Evolutionary conservation across 202 grass and related monocot genomes (phyloP).

Genomic region (Zoysia matrella): DNA sequence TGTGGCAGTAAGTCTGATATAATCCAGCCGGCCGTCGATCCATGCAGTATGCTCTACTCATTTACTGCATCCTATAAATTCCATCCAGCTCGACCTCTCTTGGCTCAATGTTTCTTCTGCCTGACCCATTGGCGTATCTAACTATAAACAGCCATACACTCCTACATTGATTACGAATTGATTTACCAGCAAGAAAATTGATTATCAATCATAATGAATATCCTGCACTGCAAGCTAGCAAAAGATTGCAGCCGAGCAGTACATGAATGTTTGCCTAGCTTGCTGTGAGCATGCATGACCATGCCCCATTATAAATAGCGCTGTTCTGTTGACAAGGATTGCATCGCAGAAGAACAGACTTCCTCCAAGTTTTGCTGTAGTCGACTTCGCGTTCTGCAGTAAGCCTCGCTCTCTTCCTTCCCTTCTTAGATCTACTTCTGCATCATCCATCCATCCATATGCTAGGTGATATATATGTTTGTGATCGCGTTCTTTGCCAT

Average conservation of each 20-base stretch:
- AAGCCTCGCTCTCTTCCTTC: neutral
- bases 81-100: neutral
- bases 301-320: slow-evolving; percentile 2
- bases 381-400: neutral
- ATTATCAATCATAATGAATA: too few relatives aligned
- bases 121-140: too few relatives aligned
- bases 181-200: too few relatives aligned
- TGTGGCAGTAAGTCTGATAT: neutral
- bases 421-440: neutral
- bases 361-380: neutral
- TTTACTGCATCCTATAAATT: neutral
- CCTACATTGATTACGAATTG: too few relatives aligned
- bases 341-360: neutral
- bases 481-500: neutral
- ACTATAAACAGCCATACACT: too few relatives aligned
- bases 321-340: neutral
- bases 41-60: neutral
- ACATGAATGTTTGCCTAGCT: too few relatives aligned
- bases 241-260: too few relatives aligned
- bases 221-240: too few relatives aligned
- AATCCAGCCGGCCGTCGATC: neutral
- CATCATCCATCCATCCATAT: neutral
- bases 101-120: too few relatives aligned
- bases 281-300: too few relatives aligned
- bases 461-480: neutral